Percentiles rank a stretch among this genome's conserved stretches.
Evolutionary conservation across 805 yeast species (phyloP).

Genomic region (Metschnikowia anglica): DNA sequence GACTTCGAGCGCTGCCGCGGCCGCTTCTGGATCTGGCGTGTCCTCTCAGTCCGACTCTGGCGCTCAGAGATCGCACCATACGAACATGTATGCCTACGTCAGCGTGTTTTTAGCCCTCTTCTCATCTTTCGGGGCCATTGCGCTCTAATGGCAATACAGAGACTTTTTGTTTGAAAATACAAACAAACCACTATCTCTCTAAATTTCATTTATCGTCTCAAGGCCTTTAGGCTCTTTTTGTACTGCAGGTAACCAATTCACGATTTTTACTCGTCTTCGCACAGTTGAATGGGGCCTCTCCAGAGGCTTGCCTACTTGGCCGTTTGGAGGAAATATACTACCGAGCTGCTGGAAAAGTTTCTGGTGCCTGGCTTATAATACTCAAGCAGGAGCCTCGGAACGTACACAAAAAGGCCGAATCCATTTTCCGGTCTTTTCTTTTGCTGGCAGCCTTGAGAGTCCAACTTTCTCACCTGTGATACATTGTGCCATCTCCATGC

Average conservation of each 20-base stretch:
- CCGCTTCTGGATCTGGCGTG: not conserved
- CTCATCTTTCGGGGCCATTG: not conserved
- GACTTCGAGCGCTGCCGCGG: conserved; percentile 11
- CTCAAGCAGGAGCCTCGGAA: no score
- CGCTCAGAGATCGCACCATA: not conserved
- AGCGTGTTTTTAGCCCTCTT: not conserved
- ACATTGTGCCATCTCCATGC: not conserved
- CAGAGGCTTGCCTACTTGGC: not conserved
- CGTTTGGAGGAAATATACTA: no score
- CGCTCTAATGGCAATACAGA: no score
- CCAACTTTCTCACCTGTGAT: not conserved
- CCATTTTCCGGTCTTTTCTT: not conserved
- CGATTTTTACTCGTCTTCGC: no score
- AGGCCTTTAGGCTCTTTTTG: no score
- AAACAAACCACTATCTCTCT: no score
- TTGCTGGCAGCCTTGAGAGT: not conserved
- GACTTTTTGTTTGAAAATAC: no score
- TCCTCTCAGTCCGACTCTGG: conserved; percentile 5
- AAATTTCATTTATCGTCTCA: no score
- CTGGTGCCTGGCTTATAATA: no score
- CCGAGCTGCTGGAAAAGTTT: no score
- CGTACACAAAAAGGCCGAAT: no score
- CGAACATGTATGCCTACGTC: not conserved
- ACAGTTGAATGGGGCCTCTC: no score
- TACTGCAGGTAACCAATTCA: not conserved